Evolutionary conservation across 2,329 filamentous ascomycete genomes (phyloP), one percentile per base, ranked within the genome.

Genomic region (Cladophialophora immunda): DNA sequence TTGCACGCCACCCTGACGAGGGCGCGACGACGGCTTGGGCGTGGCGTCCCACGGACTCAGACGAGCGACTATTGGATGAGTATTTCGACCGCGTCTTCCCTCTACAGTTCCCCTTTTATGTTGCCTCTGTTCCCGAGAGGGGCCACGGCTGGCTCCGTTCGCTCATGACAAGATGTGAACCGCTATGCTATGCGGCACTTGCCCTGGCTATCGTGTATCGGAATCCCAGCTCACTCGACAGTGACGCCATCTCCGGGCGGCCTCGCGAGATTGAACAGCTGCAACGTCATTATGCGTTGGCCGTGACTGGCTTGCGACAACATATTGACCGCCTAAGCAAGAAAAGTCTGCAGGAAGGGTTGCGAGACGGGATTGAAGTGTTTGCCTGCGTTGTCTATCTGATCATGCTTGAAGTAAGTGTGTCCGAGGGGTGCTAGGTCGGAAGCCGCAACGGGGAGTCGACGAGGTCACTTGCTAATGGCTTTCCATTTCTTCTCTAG

Each of bases 281-380:
- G n/a, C 50, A 53, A 30, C 50, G 19, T 17, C 50, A 25, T 17
- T 53, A 53, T 30, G 22, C n/a, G 22, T 13, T 53, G 19, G 50
- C 50, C 29, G 50, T 53, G 7, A 30, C 50, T 17, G 50, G 50
- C 22, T 53, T 53, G 17, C 50, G 50, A 4, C 50, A 53, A 25
- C 50, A 53, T 25, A 53, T 53, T 53, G 50, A 53, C 50, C 50
- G 50, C 50, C 15, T 53, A 22, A 53, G 50, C 50, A 25, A 53
- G 50, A 53, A 53, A 53, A 53, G 19, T n/a, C n/a, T 53, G 13
- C 50, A 17, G 11, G 50, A 53, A 53, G 19, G 50, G 1, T 25
- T 53, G 50, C 50, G 29, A 7, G 50, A n/a, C 19, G 50, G 50
- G 22, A 53, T 53, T 53, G 50, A 53, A 30, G 50, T 53, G 22